Base-by-base conservation (phyloP, 1,139 yeast genomes). In the Kazachstania sp. region DNA sequence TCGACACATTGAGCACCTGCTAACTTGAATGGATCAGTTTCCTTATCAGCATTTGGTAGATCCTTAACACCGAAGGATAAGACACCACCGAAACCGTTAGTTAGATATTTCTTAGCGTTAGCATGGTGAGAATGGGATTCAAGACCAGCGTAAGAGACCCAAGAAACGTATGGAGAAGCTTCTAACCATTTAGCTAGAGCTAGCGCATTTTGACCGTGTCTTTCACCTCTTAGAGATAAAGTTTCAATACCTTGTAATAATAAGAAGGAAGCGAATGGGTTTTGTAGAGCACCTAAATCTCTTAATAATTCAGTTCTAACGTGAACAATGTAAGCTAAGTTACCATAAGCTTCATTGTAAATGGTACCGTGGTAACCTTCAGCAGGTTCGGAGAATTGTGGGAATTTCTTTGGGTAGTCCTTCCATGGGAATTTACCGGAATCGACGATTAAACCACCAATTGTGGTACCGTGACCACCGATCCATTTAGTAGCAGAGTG, bases 401-500 rank as follows among this genome's bases (percentile, higher is more conserved):
- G 96, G 74, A 75, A 90, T 68, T 83, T 86, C 64, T 82, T 81
- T 45, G 95, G 94, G 71, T 86, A 78, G 54, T 86, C 77, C 51
- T 77, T 73, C 92, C 95, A 92, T 59, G 92, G 94, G 75, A 92
- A 92, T 52, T 83, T 86, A 58, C 97, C 97, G 39, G 88, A 78
- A 67, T 86, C 97, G 46, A 92, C 76, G 54, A 92, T 75, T 46
- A 83, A 86, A 72, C 98, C 98, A 46, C 86, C 97, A 67, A 92
- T 82, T 45, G 97, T 86, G 51, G 88, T 88, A 64, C 97, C 97
- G 66, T 90, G 97, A 52, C 97, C 98, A 56, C 95, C 95, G 58
- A 92, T 88, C 96, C 97, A 92, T 70, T 92, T 92, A 49, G 97
- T 92, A 47, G 97, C 96, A 49, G 97, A 88, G 69, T 90, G 96